Conservation (phyloP, 805 yeast species). For the Cyberlindnera suaveolens region DNA sequence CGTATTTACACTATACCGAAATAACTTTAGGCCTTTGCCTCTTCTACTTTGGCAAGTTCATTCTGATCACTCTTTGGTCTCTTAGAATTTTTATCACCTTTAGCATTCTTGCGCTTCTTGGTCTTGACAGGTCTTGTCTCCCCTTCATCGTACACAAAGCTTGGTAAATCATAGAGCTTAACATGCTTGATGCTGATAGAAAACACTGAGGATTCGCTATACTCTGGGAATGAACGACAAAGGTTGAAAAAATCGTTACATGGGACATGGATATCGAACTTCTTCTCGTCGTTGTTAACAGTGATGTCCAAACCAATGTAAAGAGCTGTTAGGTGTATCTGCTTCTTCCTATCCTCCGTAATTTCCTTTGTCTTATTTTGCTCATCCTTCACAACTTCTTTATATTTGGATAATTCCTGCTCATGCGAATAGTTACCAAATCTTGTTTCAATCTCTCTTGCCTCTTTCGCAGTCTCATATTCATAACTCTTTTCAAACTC, state of each 20-base stretch:
- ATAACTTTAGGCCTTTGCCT: background rate
- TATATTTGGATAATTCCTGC: constrained; percentile 29
- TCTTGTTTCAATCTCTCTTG: constrained; percentile 47
- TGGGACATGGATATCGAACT: constrained; percentile 80
- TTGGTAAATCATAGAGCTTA: constrained; percentile 75
- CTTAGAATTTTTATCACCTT: constrained; percentile 20
- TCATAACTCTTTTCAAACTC: constrained; percentile 54
- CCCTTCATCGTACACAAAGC: constrained; percentile 75
- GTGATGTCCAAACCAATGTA: constrained; percentile 67
- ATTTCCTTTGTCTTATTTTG: constrained; percentile 26
- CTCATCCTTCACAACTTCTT: constrained; percentile 28
- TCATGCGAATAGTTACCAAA: constrained; percentile 61
- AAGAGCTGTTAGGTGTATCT: constrained; percentile 63
- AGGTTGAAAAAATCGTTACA: constrained; percentile 82
- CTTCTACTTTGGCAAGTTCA: constrained; percentile 7
- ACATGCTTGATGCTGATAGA: constrained; percentile 66
- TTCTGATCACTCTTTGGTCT: constrained; percentile 30
- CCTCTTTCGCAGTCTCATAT: constrained; percentile 47
- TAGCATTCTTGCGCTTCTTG: constrained; percentile 45
- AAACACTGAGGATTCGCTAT: constrained; percentile 46
- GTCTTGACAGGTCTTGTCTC: constrained; percentile 68
- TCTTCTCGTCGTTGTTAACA: constrained; percentile 38
- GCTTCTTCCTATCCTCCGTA: constrained; percentile 19
- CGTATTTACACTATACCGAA: background rate
- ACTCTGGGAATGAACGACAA: constrained; percentile 71